A percentile compares a stretch with the other conserved stretches of the same genome.
Evolutionary conservation across 2,329 filamentous ascomycete species (phyloP).

Genomic region (Sclerotinia minor): DNA sequence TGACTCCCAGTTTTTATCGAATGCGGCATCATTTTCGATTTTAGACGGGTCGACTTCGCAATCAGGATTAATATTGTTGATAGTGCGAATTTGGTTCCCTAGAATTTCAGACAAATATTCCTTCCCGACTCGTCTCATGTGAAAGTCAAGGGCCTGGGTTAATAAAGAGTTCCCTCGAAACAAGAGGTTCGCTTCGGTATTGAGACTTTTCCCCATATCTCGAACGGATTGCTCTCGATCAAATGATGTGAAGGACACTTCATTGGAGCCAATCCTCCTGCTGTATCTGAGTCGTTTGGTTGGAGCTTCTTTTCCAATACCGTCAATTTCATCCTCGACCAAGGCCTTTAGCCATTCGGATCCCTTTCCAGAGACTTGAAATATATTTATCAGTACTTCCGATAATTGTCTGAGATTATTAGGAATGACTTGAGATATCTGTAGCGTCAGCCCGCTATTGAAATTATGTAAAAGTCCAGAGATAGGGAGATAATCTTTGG

Average conservation of each 20-base stretch:
- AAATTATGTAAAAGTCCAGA: conserved; percentile 85
- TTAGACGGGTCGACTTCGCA: conserved; percentile 94
- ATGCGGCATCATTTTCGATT: conserved; percentile 64
- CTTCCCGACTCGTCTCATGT: conserved; percentile 92
- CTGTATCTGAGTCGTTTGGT: conserved; percentile 73
- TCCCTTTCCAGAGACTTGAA: conserved; percentile 83
- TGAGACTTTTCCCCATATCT: conserved; percentile 75
- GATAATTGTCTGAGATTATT: conserved; percentile 77
- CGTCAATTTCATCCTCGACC: conserved; percentile 96
- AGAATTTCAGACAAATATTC: conserved; percentile 89
- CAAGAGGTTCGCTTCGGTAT: conserved; percentile 87
- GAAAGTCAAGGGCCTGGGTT: conserved; percentile 89
- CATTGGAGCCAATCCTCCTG: conserved; percentile 68
- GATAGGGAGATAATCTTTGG: conserved; percentile 79
- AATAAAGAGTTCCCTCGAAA: conserved; percentile 94
- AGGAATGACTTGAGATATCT: conserved; percentile 78
- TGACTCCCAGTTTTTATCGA: conserved; percentile 79
- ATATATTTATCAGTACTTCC: conserved; percentile 89
- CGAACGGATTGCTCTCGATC: conserved; percentile 72
- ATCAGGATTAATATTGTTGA: conserved; percentile 86
- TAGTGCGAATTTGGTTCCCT: conserved; percentile 80
- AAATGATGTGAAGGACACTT: conserved; percentile 57
- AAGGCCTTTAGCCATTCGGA: conserved; percentile 89
- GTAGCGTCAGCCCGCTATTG: conserved; percentile 76
- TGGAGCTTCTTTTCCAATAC: conserved; percentile 77